Evolutionary conservation across 1,139 yeast species (phyloP), one percentile per base, ranked within the genome.

Genomic region (Geotrichum bryndzae): DNA sequence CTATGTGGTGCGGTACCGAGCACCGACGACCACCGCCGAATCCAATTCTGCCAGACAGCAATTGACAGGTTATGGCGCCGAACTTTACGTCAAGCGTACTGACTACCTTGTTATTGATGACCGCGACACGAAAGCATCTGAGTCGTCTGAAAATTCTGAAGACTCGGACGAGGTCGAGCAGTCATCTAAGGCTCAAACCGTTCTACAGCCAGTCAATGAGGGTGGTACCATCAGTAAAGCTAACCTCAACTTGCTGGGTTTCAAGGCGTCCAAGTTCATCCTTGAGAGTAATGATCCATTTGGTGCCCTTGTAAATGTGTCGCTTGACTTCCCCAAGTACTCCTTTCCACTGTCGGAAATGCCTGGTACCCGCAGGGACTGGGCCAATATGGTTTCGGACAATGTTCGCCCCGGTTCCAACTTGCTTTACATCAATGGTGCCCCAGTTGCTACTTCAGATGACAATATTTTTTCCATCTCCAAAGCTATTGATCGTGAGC

Each of bases 1-100:
- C 62, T 87, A 89, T 71, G 81, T 86, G 2, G 84, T 96, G 87
- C 80, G 97, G 67, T 87, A 90, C 68, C 79, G 84, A 7, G 84
- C 85, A 0, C 60, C 73, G 1, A 48, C 59, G 15, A 35, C 48
- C n/a, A 35, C 46, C 1, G 57, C 58, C 1, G 61, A 55, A 27
- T 35, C 53, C 15, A 54, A 54, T 45, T 35, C 64, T 22, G 67
- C 68, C 31, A 65, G 70, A 8, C 84, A 83, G 53, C 56, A 68
- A 0, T 70, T 88, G 41, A 69, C 82, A 10, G 96, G 95, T 0
- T 90, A 84, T 72, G 95, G 91, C 1, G 85, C 82, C 5, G 86
- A 82, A 53, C 71, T 87, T 57, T 80, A 85, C 1, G 69, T 87
- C 64, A 87, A 86, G 66, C 76, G 86, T 64, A 82, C 88, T 0